Evolutionary conservation across 495 filamentous ascomycete genomes (phyloP), one percentile per base, ranked within the genome.

Genomic region (Melanomma pulvis-pyrius): DNA sequence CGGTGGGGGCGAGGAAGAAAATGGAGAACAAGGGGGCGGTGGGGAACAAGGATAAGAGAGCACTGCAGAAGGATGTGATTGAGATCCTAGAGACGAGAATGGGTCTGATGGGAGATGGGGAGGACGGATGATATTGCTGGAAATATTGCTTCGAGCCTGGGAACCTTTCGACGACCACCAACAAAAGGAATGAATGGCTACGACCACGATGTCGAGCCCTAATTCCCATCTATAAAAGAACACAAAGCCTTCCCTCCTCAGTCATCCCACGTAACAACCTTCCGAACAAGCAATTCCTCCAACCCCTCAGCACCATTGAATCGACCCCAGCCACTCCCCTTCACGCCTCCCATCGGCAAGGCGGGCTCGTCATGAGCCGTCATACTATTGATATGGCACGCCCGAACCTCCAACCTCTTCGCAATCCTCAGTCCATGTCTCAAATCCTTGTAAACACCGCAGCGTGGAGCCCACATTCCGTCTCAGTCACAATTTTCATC

Each of bases 361-460:
- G 28, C 49, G 19, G 64, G 32, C 51, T 67, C 64, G 57, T 67
- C 64, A 41, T 67, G 64, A 7, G 62, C 58, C 22, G 57, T 67
- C 50, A 61, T 61, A 50, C 57, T 61, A 51, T 67, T 67, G 17
- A 56, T 62, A 62, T 67, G 64, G 6, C 61, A 30, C 46, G 64
- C 57, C 1, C 58, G 49, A 25, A 49, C 13, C 19, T 79, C 74
- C 22, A 80, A 63, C 56, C 65, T 63, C 44, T 72, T 72, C 7
- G 76, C 77, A 59, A 81, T 69, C 46, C 59, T 61, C 47, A 78
- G 59, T n/a, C 74, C 77, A 30, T 64, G 67, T 7, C 64, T 67
- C 46, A 78, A 52, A 62, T 71, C 71, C 54, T 70, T 17, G 75
- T 78, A 61, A 79, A 79, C 15, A 78, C 73, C 4, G 76, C 72